Percentiles rank a stretch among this genome's conserved stretches.
Conservation (phyloP, 2,329 filamentous ascomycete genomes). For the Scedosporium dehoogii region DNA sequence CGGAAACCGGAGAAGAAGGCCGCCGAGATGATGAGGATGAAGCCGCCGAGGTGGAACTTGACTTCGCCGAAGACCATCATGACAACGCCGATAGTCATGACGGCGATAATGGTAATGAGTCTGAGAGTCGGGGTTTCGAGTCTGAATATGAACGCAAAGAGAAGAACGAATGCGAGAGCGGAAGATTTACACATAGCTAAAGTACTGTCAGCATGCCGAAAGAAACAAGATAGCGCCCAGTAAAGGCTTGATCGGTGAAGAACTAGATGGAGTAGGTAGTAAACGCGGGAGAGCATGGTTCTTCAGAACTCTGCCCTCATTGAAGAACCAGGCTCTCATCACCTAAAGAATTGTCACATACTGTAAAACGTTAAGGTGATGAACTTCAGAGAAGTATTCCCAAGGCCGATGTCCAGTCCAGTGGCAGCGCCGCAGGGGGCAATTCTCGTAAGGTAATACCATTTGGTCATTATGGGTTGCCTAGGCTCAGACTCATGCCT, state of each 20-base stretch:
- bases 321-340: no score
- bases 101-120: conserved; percentile 75
- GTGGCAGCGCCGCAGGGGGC: conserved; percentile 88
- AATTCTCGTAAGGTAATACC: conserved; percentile 87
- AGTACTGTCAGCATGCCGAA: conserved; percentile 13
- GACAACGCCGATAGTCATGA: conserved; percentile 87
- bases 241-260: conserved; percentile 3
- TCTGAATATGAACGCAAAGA: conserved; percentile 91
- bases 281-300: background rate
- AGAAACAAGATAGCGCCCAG: background rate
- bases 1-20: conserved; percentile 94
- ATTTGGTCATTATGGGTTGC: conserved; percentile 63
- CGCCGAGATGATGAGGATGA: conserved; percentile 84
- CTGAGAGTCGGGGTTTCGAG: conserved; percentile 81
- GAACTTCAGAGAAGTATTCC: conserved; percentile 91
- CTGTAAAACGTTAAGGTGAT: conserved; percentile 96
- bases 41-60: conserved; percentile 77
- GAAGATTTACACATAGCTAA: conserved; percentile 97
- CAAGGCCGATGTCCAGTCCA: conserved; percentile 88
- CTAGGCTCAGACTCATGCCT: conserved; percentile 44
- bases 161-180: conserved; percentile 83
- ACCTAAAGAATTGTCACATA: conserved; percentile 27
- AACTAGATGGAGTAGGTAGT: background rate
- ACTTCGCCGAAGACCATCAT: conserved; percentile 98
- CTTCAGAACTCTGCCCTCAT: no score